These are phyloP conservation scores for Atalantia buxifolia DNA, from an alignment of 345 rosid species.

Conservation along the genomic window DNA sequence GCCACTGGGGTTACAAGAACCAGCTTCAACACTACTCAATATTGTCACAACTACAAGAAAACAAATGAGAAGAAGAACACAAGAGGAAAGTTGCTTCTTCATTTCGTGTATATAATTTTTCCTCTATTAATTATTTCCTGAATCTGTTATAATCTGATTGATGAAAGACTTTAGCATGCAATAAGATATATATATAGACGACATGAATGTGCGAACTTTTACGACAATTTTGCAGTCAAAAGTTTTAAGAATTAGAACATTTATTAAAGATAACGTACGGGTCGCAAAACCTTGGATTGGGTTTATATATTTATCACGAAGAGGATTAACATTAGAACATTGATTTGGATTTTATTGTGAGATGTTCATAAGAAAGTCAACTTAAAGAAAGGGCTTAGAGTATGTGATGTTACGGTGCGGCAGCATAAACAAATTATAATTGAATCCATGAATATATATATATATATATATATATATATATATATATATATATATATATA, in stretches of 20 bases:
- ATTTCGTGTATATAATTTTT: too few species aligned
- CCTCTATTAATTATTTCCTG: background rate
- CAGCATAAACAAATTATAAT: too few species aligned
- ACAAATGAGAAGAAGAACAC: background rate
- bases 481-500: too few species aligned
- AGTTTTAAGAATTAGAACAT: too few species aligned
- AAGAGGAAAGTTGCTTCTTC: background rate
- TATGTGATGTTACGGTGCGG: too few species aligned
- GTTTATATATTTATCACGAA: background rate
- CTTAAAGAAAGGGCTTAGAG: background rate
- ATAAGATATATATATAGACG: background rate
- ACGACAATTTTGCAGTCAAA: background rate
- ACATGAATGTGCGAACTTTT: background rate
- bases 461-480: too few species aligned
- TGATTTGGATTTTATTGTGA: background rate
- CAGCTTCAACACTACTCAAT: background rate
- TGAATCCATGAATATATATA: too few species aligned
- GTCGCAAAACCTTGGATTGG: too few species aligned
- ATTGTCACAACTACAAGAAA: background rate
- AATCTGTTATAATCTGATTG: background rate
- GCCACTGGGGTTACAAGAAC: background rate
- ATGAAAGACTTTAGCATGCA: background rate
- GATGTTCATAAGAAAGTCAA: background rate
- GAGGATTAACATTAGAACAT: background rate
- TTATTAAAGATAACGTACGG: too few species aligned